Percentiles rank a stretch among this genome's conserved stretches.
phyloP scores from a whole-genome alignment of 1,139 yeast species.

The Hansenula sp. region DNA sequence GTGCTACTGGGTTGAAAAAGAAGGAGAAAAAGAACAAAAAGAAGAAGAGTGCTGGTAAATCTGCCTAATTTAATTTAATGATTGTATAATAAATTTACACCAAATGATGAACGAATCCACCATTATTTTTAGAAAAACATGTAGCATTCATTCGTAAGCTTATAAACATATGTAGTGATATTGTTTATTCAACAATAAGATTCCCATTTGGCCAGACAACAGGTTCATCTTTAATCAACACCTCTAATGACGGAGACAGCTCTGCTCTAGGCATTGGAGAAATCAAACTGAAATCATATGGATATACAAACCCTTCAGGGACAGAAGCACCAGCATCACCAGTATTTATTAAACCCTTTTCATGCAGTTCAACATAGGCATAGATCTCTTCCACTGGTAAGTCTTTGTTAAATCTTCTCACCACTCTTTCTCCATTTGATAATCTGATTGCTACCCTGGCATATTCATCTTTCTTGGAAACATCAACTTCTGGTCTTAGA shows the following conservation, averaged over 20 bases:
- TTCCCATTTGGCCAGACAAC: conserved; percentile 60
- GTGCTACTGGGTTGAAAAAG: conserved; percentile 56
- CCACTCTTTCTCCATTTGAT: conserved; percentile 35
- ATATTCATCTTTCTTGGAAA: conserved; percentile 19
- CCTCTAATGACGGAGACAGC: conserved; percentile 28
- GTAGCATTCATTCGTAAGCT: conserved; percentile 20
- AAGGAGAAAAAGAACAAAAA: conserved; percentile 58
- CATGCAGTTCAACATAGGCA: conserved; percentile 49
- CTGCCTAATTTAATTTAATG: not conserved
- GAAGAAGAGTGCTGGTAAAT: conserved; percentile 17
- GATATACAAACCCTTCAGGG: conserved; percentile 40
- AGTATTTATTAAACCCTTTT: conserved; percentile 29
- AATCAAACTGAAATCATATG: conserved; percentile 41
- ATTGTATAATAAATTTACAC: not conserved
- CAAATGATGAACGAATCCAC: not conserved
- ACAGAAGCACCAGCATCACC: conserved; percentile 15
- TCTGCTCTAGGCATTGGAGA: conserved; percentile 57
- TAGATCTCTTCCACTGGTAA: conserved; percentile 52
- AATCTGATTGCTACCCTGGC: conserved; percentile 62
- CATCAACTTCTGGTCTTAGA: conserved; percentile 33
- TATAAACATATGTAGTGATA: no score
- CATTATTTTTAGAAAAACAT: conserved; percentile 14
- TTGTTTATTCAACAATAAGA: conserved; percentile 48
- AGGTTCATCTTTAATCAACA: conserved; percentile 35
- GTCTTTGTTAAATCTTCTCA: conserved; percentile 39